A percentile compares a stretch with the other conserved stretches of the same genome.
Evolutionary conservation across 768 basidiomycete species (phyloP).

Genomic region (Lactarius indigo): DNA sequence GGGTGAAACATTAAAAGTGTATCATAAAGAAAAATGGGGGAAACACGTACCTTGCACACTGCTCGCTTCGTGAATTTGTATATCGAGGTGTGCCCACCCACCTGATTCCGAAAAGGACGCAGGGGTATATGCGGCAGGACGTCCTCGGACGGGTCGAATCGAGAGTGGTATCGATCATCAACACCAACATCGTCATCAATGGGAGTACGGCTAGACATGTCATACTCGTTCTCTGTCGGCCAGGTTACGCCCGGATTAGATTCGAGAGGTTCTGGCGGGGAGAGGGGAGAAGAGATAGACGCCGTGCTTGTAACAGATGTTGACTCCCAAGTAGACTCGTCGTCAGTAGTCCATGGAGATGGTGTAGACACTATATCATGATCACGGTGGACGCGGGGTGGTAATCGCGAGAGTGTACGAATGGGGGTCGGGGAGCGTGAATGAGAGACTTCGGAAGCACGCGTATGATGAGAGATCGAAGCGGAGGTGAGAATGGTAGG

Average conservation of each 20-base stretch:
- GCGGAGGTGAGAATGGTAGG: constrained; percentile 13
- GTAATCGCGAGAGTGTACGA: constrained; percentile 31
- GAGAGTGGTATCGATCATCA: constrained; percentile 38
- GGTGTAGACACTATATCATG: constrained; percentile 30
- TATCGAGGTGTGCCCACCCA: constrained; percentile 95
- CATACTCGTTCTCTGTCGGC: constrained; percentile 35
- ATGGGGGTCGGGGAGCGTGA: constrained; percentile 42
- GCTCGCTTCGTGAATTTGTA: constrained; percentile 98
- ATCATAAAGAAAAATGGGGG: background rate
- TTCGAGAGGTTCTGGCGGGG: constrained; percentile 34
- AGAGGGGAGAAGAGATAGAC: constrained; percentile 49
- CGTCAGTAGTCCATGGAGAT: constrained; percentile 74
- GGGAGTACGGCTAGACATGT: constrained; percentile 9
- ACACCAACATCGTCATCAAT: constrained; percentile 23
- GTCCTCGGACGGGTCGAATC: constrained; percentile 47
- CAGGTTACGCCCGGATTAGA: constrained; percentile 31
- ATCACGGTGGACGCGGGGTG: constrained; percentile 21
- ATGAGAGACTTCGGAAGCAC: constrained; percentile 25
- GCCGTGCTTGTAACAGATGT: constrained; percentile 60
- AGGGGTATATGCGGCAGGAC: constrained; percentile 85
- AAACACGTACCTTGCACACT: constrained; percentile 86
- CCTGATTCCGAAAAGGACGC: constrained; percentile 94
- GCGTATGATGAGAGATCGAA: constrained; percentile 13
- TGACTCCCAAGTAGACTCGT: constrained; percentile 75
- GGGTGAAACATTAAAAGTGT: constrained; percentile 3